A percentile compares a stretch with the other conserved stretches of the same genome.
Conservation (phyloP, 495 filamentous ascomycete genomes). For the Schizothecium vesticola region DNA sequence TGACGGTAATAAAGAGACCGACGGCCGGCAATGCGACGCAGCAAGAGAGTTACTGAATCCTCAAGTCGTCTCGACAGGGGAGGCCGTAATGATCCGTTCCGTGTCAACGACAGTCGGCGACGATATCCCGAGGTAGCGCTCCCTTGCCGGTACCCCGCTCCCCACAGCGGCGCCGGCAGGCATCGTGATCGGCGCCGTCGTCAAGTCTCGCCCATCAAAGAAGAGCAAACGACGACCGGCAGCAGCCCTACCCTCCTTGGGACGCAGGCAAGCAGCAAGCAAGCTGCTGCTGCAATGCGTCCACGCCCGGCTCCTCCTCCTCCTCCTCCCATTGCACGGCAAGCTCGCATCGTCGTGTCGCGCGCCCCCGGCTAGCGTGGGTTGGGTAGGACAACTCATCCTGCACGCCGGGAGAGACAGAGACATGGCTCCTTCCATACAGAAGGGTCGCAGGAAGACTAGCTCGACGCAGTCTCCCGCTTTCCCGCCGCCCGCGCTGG, state of each 20-base stretch:
- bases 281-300: neutral
- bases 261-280: neutral
- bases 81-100: neutral
- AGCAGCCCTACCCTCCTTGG: neutral
- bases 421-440: slow-evolving; percentile 4
- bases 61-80: neutral
- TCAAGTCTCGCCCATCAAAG: neutral
- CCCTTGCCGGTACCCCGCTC: neutral
- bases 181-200: neutral
- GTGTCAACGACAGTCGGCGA: neutral
- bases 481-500: slow-evolving; percentile 4
- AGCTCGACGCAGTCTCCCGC: slow-evolving; percentile 12
- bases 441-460: neutral
- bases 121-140: neutral
- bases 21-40: neutral
- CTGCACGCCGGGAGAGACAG: neutral
- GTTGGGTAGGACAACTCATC: slow-evolving; percentile 8
- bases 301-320: neutral
- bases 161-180: neutral
- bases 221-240: neutral
- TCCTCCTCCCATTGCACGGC: neutral
- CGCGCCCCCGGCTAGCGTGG: neutral
- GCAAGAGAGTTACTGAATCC: neutral
- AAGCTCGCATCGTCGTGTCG: neutral
- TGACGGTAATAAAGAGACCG: neutral